phyloP scores from a whole-genome alignment of 352 stramenopile species.

The Pythium oligandrum region DNA sequence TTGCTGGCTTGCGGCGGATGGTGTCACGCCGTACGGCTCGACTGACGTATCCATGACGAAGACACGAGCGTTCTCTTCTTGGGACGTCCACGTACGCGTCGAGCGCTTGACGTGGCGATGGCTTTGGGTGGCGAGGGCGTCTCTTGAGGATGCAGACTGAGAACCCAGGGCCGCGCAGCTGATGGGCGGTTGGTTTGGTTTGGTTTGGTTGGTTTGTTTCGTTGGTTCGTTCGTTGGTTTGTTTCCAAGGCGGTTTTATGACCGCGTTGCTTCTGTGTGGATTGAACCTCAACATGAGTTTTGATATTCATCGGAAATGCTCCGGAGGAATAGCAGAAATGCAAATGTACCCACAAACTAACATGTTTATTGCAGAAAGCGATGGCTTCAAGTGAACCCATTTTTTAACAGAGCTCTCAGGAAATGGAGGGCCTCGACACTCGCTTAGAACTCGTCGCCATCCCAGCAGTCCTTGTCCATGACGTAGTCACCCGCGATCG shows the following conservation, averaged over 20 bases:
- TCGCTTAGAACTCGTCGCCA: conserved; percentile 45
- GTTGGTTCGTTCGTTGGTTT: neutral
- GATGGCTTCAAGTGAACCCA: no score
- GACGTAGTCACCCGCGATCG: conserved; percentile 69
- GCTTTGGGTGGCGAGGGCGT: neutral
- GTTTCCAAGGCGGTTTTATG: no score
- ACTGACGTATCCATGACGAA: neutral
- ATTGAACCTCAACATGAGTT: no score
- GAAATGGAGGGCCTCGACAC: neutral
- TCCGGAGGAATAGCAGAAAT: no score
- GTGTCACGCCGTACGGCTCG: no score
- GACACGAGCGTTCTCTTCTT: neutral
- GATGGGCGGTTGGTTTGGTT: neutral
- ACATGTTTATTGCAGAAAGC: no score
- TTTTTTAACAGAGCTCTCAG: neutral
- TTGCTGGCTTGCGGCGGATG: neutral
- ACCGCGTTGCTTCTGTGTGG: no score
- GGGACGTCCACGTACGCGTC: no score
- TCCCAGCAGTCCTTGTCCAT: conserved; percentile 76
- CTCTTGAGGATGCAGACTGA: conserved; percentile 12
- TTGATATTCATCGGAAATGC: no score
- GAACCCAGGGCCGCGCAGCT: neutral
- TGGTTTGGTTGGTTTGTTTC: conserved; percentile 6
- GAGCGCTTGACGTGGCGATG: neutral
- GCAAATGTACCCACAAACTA: no score